Evolutionary conservation across 352 stramenopile genomes (phyloP), one percentile per base, ranked within the genome.

Genomic region (Bremia lactucae): DNA sequence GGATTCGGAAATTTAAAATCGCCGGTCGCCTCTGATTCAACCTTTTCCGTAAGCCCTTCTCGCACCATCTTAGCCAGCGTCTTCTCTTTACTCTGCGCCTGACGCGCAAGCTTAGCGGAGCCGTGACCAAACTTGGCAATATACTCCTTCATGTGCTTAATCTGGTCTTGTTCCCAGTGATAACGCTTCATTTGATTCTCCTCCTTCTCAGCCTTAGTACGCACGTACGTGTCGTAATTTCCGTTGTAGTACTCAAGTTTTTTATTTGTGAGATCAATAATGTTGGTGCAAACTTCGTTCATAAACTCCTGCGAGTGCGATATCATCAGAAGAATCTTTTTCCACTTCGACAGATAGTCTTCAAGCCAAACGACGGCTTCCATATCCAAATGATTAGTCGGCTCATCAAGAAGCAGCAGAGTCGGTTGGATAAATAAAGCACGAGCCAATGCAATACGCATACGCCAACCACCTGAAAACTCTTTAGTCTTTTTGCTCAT

Each of bases 121-220:
- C 95, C 95, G 78, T 99, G 95, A 58, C 95, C 95, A 59, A 99
- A 99, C n/a, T 83, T 76, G 21, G 94, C 95, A 70, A 98, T 98
- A 73, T 99, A 99, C 57, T 98, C 93, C 72, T 98, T 98, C 94
- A 98, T 98, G 71, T 93, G 83, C 72, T 97, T 98, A 56, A 98
- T 98, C 68, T 98, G 89, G 16, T 95, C 82, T 65, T 98, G 94
- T 55, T 98, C 94, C 92, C 92, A 98, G 52, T 95, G 83, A 70
- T 97, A 98, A 50, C 89, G 83, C 62, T 98, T 98, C 87, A 97
- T 96, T 72, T 98, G 94, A 74, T 98, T 98, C 49, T 97, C 92
- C 58, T 98, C 94, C 62, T 97, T 94, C 52, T 98, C 95, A 37
- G 80, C 76, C 44, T 91, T 87, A 14, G 90, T 98, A 66, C 97